Base-by-base conservation (phyloP, 2,329 filamentous ascomycete genomes). In the Blumeria graminis region DNA sequence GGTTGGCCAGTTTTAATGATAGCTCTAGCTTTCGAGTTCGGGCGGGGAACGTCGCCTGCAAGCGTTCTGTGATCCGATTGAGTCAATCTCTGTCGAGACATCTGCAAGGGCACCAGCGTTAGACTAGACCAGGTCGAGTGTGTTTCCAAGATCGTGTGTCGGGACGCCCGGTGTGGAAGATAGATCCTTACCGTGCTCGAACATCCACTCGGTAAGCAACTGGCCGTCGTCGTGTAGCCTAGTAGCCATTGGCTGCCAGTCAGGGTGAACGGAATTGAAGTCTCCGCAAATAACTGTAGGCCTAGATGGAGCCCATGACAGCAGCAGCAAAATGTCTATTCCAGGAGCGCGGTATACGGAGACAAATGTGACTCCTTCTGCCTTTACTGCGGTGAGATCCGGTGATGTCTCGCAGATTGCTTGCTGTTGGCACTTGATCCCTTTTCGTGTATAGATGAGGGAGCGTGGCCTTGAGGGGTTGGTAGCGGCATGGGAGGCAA, bases 351-450 rank as follows among this genome's bases (percentile, higher is more conserved):
- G n/a, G 3, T 16, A 41, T 41, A 41, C 11, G 3, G 38, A 41
- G n/a, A 16, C 38, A 16, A 41, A 41, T 11, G 3, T 13, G n/a
- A 41, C n/a, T 3, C 5, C n/a, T 11, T 41, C 38, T 16, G 6
- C 38, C n/a, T 11, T 41, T 16, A 41, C 38, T 41, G 38, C 38
- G 3, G n/a, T 5, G 6, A 41, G n/a, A 41, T 41, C 38, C 5
- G n/a, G 38, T 11, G 38, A 41, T 41, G 5, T 6, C 5, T 16
- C 38, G 38, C 38, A 41, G 38, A 16, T 11, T 13, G n/a, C 11
- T 41, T 41, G 3, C 38, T 41, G n/a, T 16, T 41, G 38, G 38
- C 38, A 41, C 11, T 11, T 10, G 64, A 64, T 56, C 60, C 62
- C 38, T 57, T 56, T 45, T 57, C 62, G n/a, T 58, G 3, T 60